Evolutionary conservation across 2,329 filamentous ascomycete species (phyloP).

Genomic region (Xylariales sp.): DNA sequence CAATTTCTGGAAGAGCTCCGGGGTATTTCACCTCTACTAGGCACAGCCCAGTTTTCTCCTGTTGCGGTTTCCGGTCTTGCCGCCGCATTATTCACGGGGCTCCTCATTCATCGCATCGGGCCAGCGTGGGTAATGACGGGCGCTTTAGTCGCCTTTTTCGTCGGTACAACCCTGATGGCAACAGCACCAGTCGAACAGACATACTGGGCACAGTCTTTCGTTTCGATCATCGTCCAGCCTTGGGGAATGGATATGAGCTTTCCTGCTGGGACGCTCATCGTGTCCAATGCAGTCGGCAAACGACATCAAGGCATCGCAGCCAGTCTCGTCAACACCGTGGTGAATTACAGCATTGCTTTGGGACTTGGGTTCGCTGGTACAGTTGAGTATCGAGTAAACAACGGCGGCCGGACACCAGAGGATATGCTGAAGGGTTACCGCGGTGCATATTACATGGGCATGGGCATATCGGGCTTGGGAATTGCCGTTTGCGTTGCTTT

Average conservation of each 20-base stretch:
- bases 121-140: constrained; percentile 20
- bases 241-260: constrained; percentile 54
- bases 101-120: constrained; percentile 27
- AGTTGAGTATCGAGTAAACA: constrained; percentile 40
- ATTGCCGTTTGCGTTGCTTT: constrained; percentile 28
- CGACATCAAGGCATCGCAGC: constrained; percentile 27
- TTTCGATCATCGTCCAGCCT: constrained; percentile 40
- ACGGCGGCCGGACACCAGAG: constrained; percentile 22
- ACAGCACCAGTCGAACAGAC: constrained; percentile 38
- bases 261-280: constrained; percentile 45
- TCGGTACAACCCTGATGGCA: constrained; percentile 21
- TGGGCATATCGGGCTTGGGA: constrained; percentile 33
- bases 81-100: constrained; percentile 28
- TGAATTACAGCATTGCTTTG: constrained; percentile 55
- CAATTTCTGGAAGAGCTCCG: constrained; percentile 43
- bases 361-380: constrained; percentile 52
- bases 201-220: constrained; percentile 52
- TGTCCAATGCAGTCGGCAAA: constrained; percentile 36
- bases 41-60: constrained; percentile 26
- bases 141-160: constrained; percentile 19
- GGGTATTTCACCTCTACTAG: constrained; percentile 25
- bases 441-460: constrained; percentile 36
- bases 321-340: constrained; percentile 49
- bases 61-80: constrained; percentile 22
- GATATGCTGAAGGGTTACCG: constrained; percentile 30